Conservation (phyloP, 345 rosid species). For the Lumnitzera littorea region DNA sequence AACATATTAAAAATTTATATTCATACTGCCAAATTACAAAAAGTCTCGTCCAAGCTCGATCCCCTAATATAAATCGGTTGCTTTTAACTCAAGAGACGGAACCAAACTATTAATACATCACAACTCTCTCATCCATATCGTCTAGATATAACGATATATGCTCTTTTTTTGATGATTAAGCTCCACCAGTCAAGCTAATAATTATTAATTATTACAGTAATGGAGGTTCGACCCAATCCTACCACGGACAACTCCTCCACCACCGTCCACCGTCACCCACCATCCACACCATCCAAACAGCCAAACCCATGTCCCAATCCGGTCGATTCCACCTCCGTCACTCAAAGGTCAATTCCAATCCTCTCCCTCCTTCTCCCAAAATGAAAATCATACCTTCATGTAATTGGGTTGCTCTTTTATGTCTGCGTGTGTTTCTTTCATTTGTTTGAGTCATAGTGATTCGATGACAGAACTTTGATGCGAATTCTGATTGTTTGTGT, state of each 20-base stretch:
- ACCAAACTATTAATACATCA: too few species aligned
- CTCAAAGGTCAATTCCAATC: constrained; percentile 29
- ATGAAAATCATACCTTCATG: too few species aligned
- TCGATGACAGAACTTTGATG: not conserved
- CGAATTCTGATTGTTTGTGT: not conserved
- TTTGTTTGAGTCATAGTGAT: not conserved
- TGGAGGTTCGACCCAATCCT: constrained; percentile 47
- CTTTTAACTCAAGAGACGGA: too few species aligned
- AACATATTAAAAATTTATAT: too few species aligned
- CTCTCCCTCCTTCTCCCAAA: not conserved
- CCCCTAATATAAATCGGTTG: too few species aligned
- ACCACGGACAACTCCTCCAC: constrained; percentile 32
- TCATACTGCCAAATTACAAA: too few species aligned
- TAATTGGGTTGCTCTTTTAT: not conserved
- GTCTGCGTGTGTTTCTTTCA: too few species aligned
- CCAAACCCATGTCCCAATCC: constrained; percentile 23
- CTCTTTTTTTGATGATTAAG: too few species aligned
- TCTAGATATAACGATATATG: too few species aligned
- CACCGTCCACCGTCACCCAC: constrained; percentile 18
- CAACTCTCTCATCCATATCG: too few species aligned
- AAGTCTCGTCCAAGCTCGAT: too few species aligned
- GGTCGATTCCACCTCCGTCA: constrained; percentile 42
- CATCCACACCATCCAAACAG: constrained; percentile 36
- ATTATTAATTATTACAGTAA: not conserved
- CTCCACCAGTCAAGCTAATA: not conserved